Evolutionary conservation across 2,329 filamentous ascomycete species (phyloP), one percentile per base, ranked within the genome.

Genomic region (Diplodia scrobiculata): DNA sequence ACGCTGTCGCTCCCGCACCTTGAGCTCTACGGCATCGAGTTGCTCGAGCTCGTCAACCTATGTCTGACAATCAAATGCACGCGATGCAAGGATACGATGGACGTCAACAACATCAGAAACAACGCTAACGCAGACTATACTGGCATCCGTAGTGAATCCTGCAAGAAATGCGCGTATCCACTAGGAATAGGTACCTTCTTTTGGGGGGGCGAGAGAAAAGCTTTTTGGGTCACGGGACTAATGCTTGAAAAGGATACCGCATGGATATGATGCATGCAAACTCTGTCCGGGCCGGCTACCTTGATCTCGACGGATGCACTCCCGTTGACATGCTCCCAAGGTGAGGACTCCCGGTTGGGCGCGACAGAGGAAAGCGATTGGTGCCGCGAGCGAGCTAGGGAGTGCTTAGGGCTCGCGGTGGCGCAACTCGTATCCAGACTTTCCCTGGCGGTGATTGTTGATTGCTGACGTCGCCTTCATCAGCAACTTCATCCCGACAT

Each of bases 401-500:
- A 36, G 25, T 34, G 38, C n/a, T 21, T 13, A 38, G 50, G 25
- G 17, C 21, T 27, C 5, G 21, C 17, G 32, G 59, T 63, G n/a
- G 41, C 47, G 36, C 54, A 36, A 19, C 51, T 21, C 27, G 25
- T 48, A 27, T 38, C 58, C 25, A 50, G 17, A 38, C 48, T 17
- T 45, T 34, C 19, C 62, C 41, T 19, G 19, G 19, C 2, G 34
- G 13, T 9, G 17, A 48, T 7, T 60, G 13, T 47, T 64, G 62
- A 29, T 45, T 21, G 48, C 53, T 66, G 51, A 66, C 54, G 21
- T n/a, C 14, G 21, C 17, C 5, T n/a, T 25, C 27, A 53, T 54
- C 64, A 92, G 90, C 76, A 88, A 87, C 48, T 94, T 96, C 78
- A 79, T 90, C 34, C 91, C 91, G 17, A 93, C 90, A 0, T 96